Evolutionary conservation across 164 flowering plant genomes (phyloP), one percentile per base, ranked within the genome.

Genomic region (Nymphaea thermarum): DNA sequence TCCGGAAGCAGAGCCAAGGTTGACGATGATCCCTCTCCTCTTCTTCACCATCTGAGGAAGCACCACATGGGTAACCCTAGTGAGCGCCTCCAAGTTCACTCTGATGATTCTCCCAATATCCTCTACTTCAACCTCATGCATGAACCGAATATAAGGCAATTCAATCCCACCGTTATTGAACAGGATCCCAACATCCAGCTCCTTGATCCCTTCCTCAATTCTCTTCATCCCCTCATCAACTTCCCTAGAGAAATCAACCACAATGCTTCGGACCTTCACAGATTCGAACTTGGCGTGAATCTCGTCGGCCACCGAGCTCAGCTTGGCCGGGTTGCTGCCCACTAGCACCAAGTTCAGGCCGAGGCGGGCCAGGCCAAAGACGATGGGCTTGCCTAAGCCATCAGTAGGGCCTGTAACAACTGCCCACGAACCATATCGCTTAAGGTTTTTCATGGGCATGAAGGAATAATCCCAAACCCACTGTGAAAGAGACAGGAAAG

Each of bases 391-490:
- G 4, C 97, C 97, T 42, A 91, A 87, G 5, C 97, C 97, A 62
- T 91, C 93, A 4, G 97, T 87, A 6, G 91, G 82, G 14, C 88
- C 97, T 43, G 97, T 91, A 10, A 91, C 78, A 0, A 91, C 72
- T 0, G 93, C 97, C 97, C 97, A 91, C 2, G 97, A 85, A 0
- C 97, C 97, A 68, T 87, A 91, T 3, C n/a, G 25, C 71, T 78
- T 83, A 65, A 91, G 82, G 68, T 89, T 82, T 80, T 91, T 91
- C 8, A 77, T 65, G 17, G 91, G 85, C 71, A 93, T 76, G 65
- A 91, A 79, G 73, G 89, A 85, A 67, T 69, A 73, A 62, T 81
- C 84, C 73, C 82, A 89, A 47, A 86, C 80, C 85, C 88, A 87
- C 43, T 47, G 79, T 73, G 86, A 80, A 44, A 83, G 8, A 14